Evolutionary conservation across 495 filamentous ascomycete genomes (phyloP).

Genomic region (Hyaloscypha finlandica): DNA sequence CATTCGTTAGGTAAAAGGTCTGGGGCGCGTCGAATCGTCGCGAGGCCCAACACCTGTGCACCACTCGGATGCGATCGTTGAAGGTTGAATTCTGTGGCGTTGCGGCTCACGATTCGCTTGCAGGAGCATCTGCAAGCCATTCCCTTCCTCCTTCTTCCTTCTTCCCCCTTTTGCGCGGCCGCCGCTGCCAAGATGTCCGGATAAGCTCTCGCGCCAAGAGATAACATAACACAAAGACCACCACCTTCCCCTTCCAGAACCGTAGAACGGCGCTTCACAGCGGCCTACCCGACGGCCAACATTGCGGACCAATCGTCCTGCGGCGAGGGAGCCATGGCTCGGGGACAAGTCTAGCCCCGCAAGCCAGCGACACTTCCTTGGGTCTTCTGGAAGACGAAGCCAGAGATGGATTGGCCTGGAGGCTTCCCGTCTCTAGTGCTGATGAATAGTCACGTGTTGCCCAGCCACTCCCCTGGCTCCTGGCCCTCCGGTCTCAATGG

Average conservation of each 20-base stretch:
- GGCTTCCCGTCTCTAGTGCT: background rate
- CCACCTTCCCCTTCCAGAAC: background rate
- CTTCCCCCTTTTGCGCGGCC: background rate
- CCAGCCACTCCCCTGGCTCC: background rate
- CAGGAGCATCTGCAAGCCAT: too few species aligned
- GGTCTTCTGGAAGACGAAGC: background rate
- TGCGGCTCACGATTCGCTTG: too few species aligned
- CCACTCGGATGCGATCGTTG: too few species aligned
- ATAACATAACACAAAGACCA: background rate
- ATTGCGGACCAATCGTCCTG: too few species aligned
- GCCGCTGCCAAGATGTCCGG: background rate
- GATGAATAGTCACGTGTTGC: background rate
- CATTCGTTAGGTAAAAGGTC: too few species aligned
- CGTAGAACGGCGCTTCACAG: too few species aligned
- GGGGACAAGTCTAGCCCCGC: background rate
- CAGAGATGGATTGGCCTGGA: background rate
- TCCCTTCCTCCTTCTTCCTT: too few species aligned
- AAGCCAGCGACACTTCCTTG: background rate
- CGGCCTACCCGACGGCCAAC: too few species aligned
- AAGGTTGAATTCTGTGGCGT: too few species aligned
- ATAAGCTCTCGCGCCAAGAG: background rate
- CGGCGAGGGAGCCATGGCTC: too few species aligned
- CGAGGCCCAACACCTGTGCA: too few species aligned
- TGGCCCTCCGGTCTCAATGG: background rate
- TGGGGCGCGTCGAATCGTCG: too few species aligned